Evolutionary conservation across 208 protist genomes (phyloP).

Genomic region (Leishmania arabica): DNA sequence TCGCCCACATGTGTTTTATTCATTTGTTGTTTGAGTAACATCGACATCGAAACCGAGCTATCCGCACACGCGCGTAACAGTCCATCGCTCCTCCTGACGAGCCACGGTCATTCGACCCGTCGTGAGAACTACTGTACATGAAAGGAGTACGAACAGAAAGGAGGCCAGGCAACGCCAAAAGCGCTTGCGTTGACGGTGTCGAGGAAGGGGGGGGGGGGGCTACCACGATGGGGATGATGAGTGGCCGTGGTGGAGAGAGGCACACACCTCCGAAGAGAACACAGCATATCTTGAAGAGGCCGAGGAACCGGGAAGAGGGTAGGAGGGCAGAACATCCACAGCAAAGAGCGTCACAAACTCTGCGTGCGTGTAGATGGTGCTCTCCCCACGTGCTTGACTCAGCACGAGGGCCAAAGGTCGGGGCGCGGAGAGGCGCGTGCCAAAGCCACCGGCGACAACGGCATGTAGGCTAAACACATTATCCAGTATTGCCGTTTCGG

Average conservation of each 20-base stretch:
- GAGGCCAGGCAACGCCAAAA: not conserved
- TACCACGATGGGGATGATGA: not conserved
- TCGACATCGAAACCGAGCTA: not conserved
- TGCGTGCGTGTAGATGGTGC: not conserved
- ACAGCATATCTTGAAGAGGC: not conserved
- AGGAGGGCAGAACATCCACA: not conserved
- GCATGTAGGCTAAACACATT: no score
- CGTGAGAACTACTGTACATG: constrained; percentile 3
- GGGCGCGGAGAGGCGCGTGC: not conserved
- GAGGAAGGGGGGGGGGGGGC: not conserved
- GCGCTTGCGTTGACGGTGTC: not conserved
- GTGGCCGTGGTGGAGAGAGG: not conserved
- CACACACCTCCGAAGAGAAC: not conserved
- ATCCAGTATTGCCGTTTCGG: not conserved
- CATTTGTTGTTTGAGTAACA: not conserved
- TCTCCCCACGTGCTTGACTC: not conserved
- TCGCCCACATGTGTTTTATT: not conserved
- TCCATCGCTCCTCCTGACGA: not conserved
- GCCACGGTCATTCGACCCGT: not conserved
- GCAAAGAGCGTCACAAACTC: not conserved
- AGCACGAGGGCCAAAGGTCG: not conserved
- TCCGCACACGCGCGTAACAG: not conserved
- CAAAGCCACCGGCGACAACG: not conserved
- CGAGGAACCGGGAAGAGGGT: not conserved
- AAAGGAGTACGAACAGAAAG: not conserved